phyloP scores from a whole-genome alignment of 2,329 filamentous ascomycete species.

The Neopestalotiopsis rosae region DNA sequence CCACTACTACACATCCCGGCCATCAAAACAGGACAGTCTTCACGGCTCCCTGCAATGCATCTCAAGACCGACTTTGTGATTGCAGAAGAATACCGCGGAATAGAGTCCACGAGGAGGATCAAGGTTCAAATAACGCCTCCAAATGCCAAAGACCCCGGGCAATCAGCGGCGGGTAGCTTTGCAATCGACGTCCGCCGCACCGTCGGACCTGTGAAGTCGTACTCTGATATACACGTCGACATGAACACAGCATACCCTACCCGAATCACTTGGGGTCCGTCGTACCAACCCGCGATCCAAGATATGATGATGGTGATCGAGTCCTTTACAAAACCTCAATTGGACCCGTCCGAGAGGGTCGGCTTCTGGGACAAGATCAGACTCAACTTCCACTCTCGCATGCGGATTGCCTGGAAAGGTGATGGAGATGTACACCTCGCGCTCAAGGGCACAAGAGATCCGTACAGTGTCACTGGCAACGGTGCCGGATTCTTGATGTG shows the following conservation, averaged over 20 bases:
- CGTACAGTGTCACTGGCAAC: slow-evolving; percentile 89
- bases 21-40: slow-evolving; percentile 79
- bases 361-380: slow-evolving; percentile 99
- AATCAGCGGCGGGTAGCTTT: slow-evolving; percentile 69
- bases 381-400: slow-evolving; percentile 89
- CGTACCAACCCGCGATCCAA: slow-evolving; percentile 96
- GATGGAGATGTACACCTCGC: slow-evolving; percentile 95
- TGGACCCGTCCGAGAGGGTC: slow-evolving; percentile 90
- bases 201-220: slow-evolving; percentile 94
- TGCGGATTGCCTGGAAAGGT: slow-evolving; percentile 89
- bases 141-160: slow-evolving; percentile 59
- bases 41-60: slow-evolving; percentile 79
- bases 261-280: slow-evolving; percentile 94
- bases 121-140: slow-evolving; percentile 85
- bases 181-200: slow-evolving; percentile 87
- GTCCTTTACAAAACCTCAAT: slow-evolving; percentile 92
- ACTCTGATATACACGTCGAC: slow-evolving; percentile 88
- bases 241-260: slow-evolving; percentile 94
- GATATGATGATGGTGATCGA: slow-evolving; percentile 99
- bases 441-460: slow-evolving; percentile 89
- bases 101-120: slow-evolving; percentile 80
- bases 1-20: slow-evolving; percentile 89
- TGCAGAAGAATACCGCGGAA: slow-evolving; percentile 87
- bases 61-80: slow-evolving; percentile 92
- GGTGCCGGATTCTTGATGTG: slow-evolving; percentile 98